Conservation (phyloP, 2,329 filamentous ascomycete genomes). For the Aspergillus vadensis region DNA sequence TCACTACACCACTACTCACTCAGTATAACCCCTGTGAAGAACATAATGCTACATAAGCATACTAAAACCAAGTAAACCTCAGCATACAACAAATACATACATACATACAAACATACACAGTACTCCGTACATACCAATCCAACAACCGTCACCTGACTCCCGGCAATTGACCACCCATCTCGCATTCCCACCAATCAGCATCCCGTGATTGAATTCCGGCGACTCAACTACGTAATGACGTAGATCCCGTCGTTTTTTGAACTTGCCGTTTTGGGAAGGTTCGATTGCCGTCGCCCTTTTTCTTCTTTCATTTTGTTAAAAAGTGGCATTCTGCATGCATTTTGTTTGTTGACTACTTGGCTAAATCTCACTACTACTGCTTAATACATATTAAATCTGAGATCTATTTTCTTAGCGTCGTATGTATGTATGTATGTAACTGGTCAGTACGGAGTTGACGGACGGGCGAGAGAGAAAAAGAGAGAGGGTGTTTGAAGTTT, state of each 20-base stretch:
- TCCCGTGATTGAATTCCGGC: constrained; percentile 6
- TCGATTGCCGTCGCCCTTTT: constrained; percentile 4
- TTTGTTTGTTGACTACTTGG: too few relatives aligned
- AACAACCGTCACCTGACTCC: constrained; percentile 13
- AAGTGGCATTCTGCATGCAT: too few relatives aligned
- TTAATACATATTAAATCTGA: not conserved
- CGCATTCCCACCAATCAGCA: constrained; percentile 14
- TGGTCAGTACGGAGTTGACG: not conserved
- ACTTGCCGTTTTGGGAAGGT: constrained; percentile 4
- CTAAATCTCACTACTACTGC: too few relatives aligned
- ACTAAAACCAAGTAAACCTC: not conserved
- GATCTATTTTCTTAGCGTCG: not conserved
- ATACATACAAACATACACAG: not conserved
- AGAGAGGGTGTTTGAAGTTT: not conserved
- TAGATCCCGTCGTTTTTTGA: constrained; percentile 6
- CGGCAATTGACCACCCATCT: constrained; percentile 6
- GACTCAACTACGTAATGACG: constrained; percentile 7
- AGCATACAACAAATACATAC: not conserved
- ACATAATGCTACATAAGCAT: too few relatives aligned
- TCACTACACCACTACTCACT: not conserved
- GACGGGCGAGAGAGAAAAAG: too few relatives aligned
- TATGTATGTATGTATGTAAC: not conserved
- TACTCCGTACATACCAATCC: not conserved
- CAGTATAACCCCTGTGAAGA: not conserved
- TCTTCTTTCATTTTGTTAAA: not conserved